Conservation (phyloP, 2,329 filamentous ascomycete genomes). For the Penicillium psychrosexuale region DNA sequence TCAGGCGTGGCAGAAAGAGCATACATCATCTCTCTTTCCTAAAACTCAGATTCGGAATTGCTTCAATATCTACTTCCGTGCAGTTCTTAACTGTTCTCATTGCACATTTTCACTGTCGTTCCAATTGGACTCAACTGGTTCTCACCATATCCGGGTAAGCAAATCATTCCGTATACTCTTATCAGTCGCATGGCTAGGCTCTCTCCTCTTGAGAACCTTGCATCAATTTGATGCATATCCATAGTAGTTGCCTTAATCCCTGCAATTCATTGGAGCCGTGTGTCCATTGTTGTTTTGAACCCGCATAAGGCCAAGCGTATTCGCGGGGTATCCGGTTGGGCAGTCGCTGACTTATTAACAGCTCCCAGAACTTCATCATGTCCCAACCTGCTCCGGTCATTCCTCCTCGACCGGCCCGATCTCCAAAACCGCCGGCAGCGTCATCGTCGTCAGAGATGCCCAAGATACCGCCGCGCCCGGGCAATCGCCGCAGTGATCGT, state of each 20-base stretch:
- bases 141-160: constrained; percentile 21
- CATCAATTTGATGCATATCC: constrained; percentile 4
- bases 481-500: constrained; percentile 63
- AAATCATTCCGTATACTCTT: constrained; percentile 14
- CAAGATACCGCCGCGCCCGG: constrained; percentile 74
- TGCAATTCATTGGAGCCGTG: not conserved
- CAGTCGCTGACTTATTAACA: constrained; percentile 15
- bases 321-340: constrained; percentile 3
- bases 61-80: constrained; percentile 13
- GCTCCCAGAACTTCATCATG: constrained; percentile 28
- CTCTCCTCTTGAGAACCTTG: not conserved
- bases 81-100: constrained; percentile 4
- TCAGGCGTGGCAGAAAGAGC: constrained; percentile 37
- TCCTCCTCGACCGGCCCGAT: constrained; percentile 61
- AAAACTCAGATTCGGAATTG: constrained; percentile 11
- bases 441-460: constrained; percentile 53
- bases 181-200: constrained; percentile 9
- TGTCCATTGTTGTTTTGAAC: not conserved
- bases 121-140: constrained; percentile 11
- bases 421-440: constrained; percentile 46
- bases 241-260: not conserved
- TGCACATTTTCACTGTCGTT: not conserved
- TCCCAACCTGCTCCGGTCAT: constrained; percentile 53
- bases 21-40: constrained; percentile 32
- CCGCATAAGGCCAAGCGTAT: not conserved